Percentiles rank a stretch among this genome's conserved stretches.
Evolutionary conservation across 768 basidiomycete genomes (phyloP).

Genomic region (Mycena olivaceomarginata): DNA sequence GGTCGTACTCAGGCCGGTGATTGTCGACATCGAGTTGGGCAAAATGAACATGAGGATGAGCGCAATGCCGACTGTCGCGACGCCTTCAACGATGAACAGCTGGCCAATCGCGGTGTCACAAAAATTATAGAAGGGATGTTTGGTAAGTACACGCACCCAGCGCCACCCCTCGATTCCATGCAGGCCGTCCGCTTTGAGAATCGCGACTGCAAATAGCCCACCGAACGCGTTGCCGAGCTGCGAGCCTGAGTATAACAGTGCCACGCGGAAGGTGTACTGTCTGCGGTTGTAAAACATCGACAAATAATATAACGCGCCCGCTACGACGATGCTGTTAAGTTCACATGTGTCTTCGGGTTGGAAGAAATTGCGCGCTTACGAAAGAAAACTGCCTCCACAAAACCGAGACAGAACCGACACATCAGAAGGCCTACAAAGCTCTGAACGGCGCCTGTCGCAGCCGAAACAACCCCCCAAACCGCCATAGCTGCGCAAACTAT

Average conservation of each 20-base stretch:
- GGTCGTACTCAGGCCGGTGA: slow-evolving; percentile 64
- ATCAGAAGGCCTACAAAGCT: slow-evolving; percentile 65
- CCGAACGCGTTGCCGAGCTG: slow-evolving; percentile 74
- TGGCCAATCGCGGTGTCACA: slow-evolving; percentile 54
- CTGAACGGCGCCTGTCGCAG: slow-evolving; percentile 35
- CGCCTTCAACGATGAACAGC: slow-evolving; percentile 70
- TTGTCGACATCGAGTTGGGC: slow-evolving; percentile 61
- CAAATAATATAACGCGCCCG: slow-evolving; percentile 17
- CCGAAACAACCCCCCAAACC: slow-evolving; percentile 39
- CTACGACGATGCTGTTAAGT: slow-evolving; percentile 54
- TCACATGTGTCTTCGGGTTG: not conserved
- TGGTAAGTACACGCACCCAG: slow-evolving; percentile 48
- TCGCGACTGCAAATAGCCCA: slow-evolving; percentile 67
- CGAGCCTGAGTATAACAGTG: slow-evolving; percentile 70
- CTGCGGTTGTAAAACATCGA: slow-evolving; percentile 41
- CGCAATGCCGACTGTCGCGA: slow-evolving; percentile 66
- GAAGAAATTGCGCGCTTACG: slow-evolving; percentile 38
- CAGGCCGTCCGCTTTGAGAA: slow-evolving; percentile 67
- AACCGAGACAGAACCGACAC: slow-evolving; percentile 72
- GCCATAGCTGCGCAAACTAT: slow-evolving; percentile 40
- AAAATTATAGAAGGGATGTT: not conserved
- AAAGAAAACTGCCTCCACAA: slow-evolving; percentile 70
- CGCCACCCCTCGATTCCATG: slow-evolving; percentile 73
- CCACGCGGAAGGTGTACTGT: slow-evolving; percentile 52
- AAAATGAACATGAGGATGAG: slow-evolving; percentile 66